These are phyloP conservation scores for Suillus brevipes DNA, from an alignment of 768 basidiomycete species.

Conservation along the genomic window DNA sequence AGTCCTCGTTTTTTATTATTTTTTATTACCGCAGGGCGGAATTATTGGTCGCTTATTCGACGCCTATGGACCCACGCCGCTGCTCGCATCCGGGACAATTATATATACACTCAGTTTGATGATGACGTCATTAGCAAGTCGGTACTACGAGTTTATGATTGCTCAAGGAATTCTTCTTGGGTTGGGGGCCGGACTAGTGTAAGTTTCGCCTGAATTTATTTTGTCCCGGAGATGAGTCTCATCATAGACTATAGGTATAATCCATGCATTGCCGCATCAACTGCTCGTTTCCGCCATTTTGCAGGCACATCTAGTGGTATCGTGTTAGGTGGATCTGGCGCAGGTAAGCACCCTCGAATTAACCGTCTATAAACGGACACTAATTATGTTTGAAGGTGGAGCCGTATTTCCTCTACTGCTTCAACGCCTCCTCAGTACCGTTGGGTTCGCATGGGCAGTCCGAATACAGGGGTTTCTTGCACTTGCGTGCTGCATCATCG, in stretches of 20 bases:
- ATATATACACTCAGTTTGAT: conserved; percentile 49
- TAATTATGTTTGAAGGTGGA: not conserved
- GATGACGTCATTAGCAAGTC: conserved; percentile 49
- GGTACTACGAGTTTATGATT: conserved; percentile 8
- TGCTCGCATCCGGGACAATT: conserved; percentile 50
- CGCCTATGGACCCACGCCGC: conserved; percentile 47
- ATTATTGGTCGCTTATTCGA: conserved; percentile 57
- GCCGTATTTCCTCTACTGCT: not conserved
- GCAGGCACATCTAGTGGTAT: conserved; percentile 2
- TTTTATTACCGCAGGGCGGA: conserved; percentile 41
- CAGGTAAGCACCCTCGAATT: conserved; percentile 10
- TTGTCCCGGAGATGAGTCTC: not conserved
- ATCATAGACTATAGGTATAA: conserved; percentile 1
- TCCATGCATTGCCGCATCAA: not conserved
- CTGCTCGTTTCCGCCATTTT: not conserved
- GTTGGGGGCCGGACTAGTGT: conserved; percentile 4
- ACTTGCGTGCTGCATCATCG: conserved; percentile 3
- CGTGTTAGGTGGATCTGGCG: not conserved
- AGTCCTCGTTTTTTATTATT: not conserved
- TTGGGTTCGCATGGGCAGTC: conserved; percentile 28
- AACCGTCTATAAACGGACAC: not conserved
- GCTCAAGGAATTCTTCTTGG: conserved; percentile 9
- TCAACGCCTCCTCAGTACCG: conserved; percentile 16
- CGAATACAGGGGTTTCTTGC: conserved; percentile 13
- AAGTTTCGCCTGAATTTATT: not conserved